Evolutionary conservation across 148 eudicot genomes (phyloP).

Genomic region (Linanthus parryae): DNA sequence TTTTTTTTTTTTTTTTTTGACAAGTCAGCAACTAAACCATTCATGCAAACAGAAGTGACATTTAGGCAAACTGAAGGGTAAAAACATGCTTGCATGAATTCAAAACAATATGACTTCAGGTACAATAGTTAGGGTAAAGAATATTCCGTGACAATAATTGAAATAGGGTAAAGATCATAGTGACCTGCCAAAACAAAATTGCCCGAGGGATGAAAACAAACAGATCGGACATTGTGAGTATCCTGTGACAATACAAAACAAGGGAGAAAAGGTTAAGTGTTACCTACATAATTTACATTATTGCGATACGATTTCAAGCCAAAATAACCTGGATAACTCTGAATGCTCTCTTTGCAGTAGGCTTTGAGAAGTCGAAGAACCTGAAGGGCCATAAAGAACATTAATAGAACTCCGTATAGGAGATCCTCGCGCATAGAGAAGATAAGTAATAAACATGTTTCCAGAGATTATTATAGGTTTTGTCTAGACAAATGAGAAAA

Average conservation of each 20-base stretch:
- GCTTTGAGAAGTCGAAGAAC: conserved; percentile 86
- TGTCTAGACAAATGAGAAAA: conserved; percentile 4
- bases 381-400: conserved; percentile 26
- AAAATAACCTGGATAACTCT: conserved; percentile 70
- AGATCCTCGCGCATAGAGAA: neutral
- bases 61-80: too few species aligned
- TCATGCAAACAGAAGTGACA: too few species aligned
- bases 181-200: conserved; percentile 86
- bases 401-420: neutral
- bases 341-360: conserved; percentile 81
- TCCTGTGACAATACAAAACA: conserved; percentile 38
- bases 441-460: neutral
- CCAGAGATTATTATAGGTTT: neutral
- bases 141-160: too few species aligned
- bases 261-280: neutral
- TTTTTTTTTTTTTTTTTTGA: too few species aligned
- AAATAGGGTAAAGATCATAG: conserved; percentile 12
- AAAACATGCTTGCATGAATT: too few species aligned
- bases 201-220: conserved; percentile 88
- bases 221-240: conserved; percentile 87
- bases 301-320: neutral
- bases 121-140: too few species aligned
- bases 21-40: too few species aligned
- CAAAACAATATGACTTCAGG: too few species aligned
- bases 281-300: neutral